Conservation (phyloP, 1,284 basidiomycete genomes). For the Tetrapyrgos nigripes region DNA sequence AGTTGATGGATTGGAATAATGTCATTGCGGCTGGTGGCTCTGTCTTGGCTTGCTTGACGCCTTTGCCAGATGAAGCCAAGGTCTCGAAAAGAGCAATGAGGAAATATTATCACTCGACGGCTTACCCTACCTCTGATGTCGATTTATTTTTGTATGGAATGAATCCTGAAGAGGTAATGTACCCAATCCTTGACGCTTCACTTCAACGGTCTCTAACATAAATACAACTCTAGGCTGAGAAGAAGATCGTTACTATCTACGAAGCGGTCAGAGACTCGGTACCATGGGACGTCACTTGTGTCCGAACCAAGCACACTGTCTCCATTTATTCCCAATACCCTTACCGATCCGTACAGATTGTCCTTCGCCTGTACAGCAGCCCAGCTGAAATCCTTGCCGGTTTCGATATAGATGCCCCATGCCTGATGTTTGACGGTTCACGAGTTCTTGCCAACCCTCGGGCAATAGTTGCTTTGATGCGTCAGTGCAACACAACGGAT, state of each 20-base stretch:
- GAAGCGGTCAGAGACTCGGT: conserved; percentile 67
- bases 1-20: conserved; percentile 62
- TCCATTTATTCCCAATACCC: conserved; percentile 72
- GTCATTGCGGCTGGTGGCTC: conserved; percentile 66
- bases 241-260: conserved; percentile 61
- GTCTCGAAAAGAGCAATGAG: conserved; percentile 58
- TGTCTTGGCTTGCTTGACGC: conserved; percentile 60
- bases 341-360: conserved; percentile 63
- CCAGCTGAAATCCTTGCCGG: conserved; percentile 68
- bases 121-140: conserved; percentile 66
- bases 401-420: conserved; percentile 67
- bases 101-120: conserved; percentile 58
- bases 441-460: conserved; percentile 63
- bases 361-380: conserved; percentile 59
- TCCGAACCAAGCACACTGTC: conserved; percentile 66
- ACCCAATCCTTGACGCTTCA: background rate
- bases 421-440: too few species aligned
- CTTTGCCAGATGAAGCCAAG: conserved; percentile 52
- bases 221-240: conserved; percentile 49
- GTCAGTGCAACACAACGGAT: conserved; percentile 65
- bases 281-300: conserved; percentile 69
- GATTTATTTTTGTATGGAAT: conserved; percentile 68
- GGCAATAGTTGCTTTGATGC: conserved; percentile 61
- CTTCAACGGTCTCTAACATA: too few species aligned
- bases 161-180: conserved; percentile 53